Evolutionary conservation across 2,329 filamentous ascomycete species (phyloP), one percentile per base, ranked within the genome.

Genomic region (Pseudogymnoascus sp.): DNA sequence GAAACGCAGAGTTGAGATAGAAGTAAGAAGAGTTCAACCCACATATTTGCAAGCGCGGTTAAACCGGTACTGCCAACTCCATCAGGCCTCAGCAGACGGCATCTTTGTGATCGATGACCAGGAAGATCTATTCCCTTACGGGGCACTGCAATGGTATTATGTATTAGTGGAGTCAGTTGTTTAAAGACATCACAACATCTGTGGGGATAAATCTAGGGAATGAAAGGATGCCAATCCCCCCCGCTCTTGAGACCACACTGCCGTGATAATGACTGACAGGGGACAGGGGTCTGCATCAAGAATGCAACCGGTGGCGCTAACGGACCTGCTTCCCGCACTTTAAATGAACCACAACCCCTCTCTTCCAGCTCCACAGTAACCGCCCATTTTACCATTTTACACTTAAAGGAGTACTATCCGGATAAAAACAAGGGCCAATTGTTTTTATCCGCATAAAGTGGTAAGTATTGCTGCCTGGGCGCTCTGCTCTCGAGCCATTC

Each of bases 301-400:
- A 52, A 52, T 52, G 41, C 30, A 52, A 30, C 41, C 41, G 41
- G 41, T 30, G 41, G 41, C 41, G 41, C 41, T 52, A 52, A 52
- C 41, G 41, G 41, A 52, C 41, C 41, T 52, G 41, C 41, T 52
- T 52, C 23, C 41, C 41, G 41, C 41, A 52, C 41, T 52, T 26
- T 52, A 52, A 52, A 52, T 52, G 23, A 52, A 52, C 41, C 41
- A 30, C 41, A 52, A 21, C 41, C 41, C 41, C 41, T 52, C 41
- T 52, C 26, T 18, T 18, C 41, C 9, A 30, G 23, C 41, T 30
- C 41, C 9, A 30, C 30, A 52, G 23, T 52, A 15, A 5, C 38
- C 4, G 23, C 26, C 23, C 26, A 30, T 28, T 18, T 9, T 18
- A 7, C n/a, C 23, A 52, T 28, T 30, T 8, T 18, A 23, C n/a